These are phyloP conservation scores for Populus ilicifolia DNA, from an alignment of 345 rosid species.

Conservation along the genomic window DNA sequence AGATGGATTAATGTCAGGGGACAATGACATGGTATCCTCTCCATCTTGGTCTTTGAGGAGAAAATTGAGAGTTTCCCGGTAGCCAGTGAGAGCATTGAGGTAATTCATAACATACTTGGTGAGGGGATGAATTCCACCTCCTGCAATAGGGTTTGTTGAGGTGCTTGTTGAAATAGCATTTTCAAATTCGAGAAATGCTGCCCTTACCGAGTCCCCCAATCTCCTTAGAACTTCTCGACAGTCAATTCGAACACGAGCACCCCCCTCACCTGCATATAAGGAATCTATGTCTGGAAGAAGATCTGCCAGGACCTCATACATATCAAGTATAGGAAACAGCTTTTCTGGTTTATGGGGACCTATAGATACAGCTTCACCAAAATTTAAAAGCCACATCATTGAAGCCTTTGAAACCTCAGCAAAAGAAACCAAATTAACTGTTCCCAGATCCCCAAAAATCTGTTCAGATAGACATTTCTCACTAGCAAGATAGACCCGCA, in stretches of 20 bases:
- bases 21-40: conserved; percentile 24
- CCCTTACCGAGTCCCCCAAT: conserved; percentile 56
- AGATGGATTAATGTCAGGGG: conserved; percentile 35
- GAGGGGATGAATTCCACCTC: conserved; percentile 75
- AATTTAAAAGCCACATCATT: conserved; percentile 69
- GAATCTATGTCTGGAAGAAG: conserved; percentile 60
- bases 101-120: conserved; percentile 84
- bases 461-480: conserved; percentile 66
- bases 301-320: conserved; percentile 73
- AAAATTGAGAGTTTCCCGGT: conserved; percentile 52
- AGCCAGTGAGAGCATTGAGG: conserved; percentile 59
- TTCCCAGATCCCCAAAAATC: conserved; percentile 52
- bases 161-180: conserved; percentile 59
- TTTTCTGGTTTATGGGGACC: conserved; percentile 78
- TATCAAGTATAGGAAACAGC: conserved; percentile 62
- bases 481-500: conserved; percentile 64
- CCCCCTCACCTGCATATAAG: conserved; percentile 45
- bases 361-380: conserved; percentile 78
- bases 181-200: conserved; percentile 67
- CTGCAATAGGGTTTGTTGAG: conserved; percentile 51
- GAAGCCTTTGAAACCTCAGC: conserved; percentile 72
- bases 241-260: conserved; percentile 49
- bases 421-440: conserved; percentile 45
- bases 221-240: conserved; percentile 57
- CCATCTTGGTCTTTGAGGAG: conserved; percentile 53